phyloP scores from a whole-genome alignment of 2,329 filamentous ascomycete species.

The Ceratocystis harringtonii region DNA sequence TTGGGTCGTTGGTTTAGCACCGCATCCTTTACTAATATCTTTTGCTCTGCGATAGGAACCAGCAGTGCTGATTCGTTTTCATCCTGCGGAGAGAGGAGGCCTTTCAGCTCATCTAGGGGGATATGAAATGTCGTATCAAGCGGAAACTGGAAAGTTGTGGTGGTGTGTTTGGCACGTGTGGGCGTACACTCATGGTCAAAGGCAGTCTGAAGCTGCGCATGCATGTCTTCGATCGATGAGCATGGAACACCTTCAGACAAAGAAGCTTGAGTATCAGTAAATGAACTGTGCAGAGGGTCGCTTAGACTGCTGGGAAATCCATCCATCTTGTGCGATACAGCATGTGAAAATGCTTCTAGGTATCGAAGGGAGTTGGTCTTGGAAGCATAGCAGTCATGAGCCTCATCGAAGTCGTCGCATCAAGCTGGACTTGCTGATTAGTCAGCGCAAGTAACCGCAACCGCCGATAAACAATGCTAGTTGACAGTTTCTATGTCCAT shows the following conservation, averaged over 20 bases:
- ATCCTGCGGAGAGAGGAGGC: slow-evolving; percentile 25
- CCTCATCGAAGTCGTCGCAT: neutral
- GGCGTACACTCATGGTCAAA: slow-evolving; percentile 31
- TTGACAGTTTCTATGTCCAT: neutral
- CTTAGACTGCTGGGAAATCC: neutral
- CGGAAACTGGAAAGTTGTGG: slow-evolving; percentile 33
- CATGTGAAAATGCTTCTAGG: neutral
- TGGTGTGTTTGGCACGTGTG: slow-evolving; percentile 36
- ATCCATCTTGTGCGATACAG: slow-evolving; percentile 5
- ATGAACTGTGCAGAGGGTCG: neutral
- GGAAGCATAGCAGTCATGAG: neutral
- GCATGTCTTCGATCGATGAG: slow-evolving; percentile 31
- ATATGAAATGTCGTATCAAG: slow-evolving; percentile 32
- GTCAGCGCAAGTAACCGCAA: neutral
- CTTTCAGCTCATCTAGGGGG: slow-evolving; percentile 25
- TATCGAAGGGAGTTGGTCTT: neutral
- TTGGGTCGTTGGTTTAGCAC: slow-evolving; percentile 35
- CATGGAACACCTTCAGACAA: slow-evolving; percentile 18
- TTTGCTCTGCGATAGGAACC: slow-evolving; percentile 23
- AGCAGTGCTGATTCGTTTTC: slow-evolving; percentile 21
- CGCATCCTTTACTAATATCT: slow-evolving; percentile 32
- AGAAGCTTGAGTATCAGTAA: no score
- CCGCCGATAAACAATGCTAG: neutral
- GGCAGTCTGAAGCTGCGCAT: slow-evolving; percentile 29
- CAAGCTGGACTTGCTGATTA: neutral